Evolutionary conservation across 2,329 filamentous ascomycete species (phyloP), one percentile per base, ranked within the genome.

Genomic region (Phyllosticta ampelicida): DNA sequence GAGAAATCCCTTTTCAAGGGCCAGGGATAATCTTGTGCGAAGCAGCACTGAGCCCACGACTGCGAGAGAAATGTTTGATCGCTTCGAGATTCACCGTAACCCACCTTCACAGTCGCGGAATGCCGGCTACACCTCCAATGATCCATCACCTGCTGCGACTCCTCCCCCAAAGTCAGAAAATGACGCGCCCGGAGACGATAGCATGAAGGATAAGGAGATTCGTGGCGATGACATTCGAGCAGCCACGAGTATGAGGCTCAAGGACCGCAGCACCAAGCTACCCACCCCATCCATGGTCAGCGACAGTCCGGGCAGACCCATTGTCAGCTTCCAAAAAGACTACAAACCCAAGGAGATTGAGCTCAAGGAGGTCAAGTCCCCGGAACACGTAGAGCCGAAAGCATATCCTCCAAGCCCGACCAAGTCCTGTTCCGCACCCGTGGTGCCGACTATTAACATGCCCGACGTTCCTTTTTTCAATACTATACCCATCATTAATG

Each of bases 241-340:
- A 64, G 92, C 92, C 57, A 97, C 92, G 8, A 94, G 88, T 74
- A 95, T 95, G 82, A 86, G 79, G 70, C 77, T 94, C 63, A 90
- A 85, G 70, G 90, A 96, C 72, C 86, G 91, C 68, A 96, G 90
- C 73, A 75, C 85, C 59, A 95, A 89, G 70, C 78, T 97, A 62
- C 92, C 91, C 26, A 92, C 87, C 67, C 92, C 92, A 63, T 89
- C 88, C 57, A 86, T 89, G 67, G 91, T 97, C 73, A 96, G 90
- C 76, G 87, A 96, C 75, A 87, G 82, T 68, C 87, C 88, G 66
- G 90, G 90, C 66, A 85, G 92, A 70, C 92, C 92, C 62, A 97
- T 97, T 78, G 92, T 97, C 79, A 97, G 92, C 80, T 97, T 97
- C 80, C 83, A 95, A 74, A 82, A 82, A 67, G 82, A 86, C 70